Evolutionary conservation across 2,329 filamentous ascomycete genomes (phyloP).

Genomic region (Aspergillus piperis): DNA sequence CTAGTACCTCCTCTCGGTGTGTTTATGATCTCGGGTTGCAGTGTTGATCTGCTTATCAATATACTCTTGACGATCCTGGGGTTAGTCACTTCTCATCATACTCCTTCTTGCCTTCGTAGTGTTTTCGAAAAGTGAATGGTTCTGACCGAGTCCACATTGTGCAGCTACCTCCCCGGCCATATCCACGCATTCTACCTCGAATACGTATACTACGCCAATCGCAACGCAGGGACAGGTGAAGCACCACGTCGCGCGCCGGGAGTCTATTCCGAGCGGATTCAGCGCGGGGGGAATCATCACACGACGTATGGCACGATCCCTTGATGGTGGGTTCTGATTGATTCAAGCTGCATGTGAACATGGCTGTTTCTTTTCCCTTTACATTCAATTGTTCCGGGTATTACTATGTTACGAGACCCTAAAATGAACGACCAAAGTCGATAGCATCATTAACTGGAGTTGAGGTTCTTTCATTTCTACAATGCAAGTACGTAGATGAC

Average conservation of each 20-base stretch:
- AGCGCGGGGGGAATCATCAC: slow-evolving; percentile 35
- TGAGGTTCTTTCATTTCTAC: neutral
- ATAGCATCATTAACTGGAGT: neutral
- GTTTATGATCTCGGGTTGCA: slow-evolving; percentile 65
- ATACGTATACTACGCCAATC: slow-evolving; percentile 79
- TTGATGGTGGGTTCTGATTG: slow-evolving; percentile 3
- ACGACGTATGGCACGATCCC: slow-evolving; percentile 30
- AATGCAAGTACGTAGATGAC: too few relatives aligned
- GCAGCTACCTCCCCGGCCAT: slow-evolving; percentile 72
- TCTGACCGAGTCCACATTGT: neutral
- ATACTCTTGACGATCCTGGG: slow-evolving; percentile 67
- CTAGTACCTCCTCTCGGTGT: slow-evolving; percentile 68
- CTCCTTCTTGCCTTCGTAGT: neutral
- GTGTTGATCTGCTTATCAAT: slow-evolving; percentile 66
- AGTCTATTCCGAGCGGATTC: slow-evolving; percentile 44
- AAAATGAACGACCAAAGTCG: neutral
- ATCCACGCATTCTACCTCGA: slow-evolving; percentile 80
- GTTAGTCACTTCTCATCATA: slow-evolving; percentile 38
- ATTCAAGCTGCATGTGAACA: too few relatives aligned
- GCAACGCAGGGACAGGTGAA: slow-evolving; percentile 22
- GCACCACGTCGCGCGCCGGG: slow-evolving; percentile 35
- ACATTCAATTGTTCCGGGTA: too few relatives aligned
- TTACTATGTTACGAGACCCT: neutral
- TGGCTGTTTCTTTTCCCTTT: too few relatives aligned
- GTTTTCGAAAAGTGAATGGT: neutral